Evolutionary conservation across 1,284 basidiomycete genomes (phyloP).

Genomic region (Leccinum variabile): DNA sequence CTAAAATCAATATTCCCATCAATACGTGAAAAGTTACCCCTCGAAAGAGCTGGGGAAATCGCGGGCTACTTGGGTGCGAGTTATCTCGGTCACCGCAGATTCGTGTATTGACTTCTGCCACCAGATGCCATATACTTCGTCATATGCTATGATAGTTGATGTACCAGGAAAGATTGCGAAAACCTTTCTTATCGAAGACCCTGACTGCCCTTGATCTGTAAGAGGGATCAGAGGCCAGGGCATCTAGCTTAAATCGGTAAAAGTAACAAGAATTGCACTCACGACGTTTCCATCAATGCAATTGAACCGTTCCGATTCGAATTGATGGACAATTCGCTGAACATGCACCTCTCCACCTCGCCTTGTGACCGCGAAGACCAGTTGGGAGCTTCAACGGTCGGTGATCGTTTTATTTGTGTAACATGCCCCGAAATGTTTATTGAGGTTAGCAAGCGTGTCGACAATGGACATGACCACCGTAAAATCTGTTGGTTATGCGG

Average conservation of each 20-base stretch:
- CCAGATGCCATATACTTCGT: slow-evolving; percentile 76
- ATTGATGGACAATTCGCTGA: neutral
- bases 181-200: slow-evolving; percentile 4
- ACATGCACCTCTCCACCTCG: neutral
- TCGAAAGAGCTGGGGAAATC: slow-evolving; percentile 59
- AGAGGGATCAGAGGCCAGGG: slow-evolving; percentile 5
- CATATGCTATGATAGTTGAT: slow-evolving; percentile 22
- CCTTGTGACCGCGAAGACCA: neutral
- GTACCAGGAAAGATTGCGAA: neutral
- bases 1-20: neutral
- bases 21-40: neutral
- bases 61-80: slow-evolving; percentile 78
- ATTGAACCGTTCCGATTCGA: neutral
- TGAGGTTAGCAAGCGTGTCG: neutral
- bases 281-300: neutral
- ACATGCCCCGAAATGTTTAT: neutral
- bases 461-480: neutral
- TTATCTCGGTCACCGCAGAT: neutral
- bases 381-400: neutral
- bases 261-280: neutral
- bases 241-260: slow-evolving; percentile 3
- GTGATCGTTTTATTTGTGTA: neutral
- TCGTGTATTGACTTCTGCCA: slow-evolving; percentile 4
- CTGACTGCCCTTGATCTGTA: slow-evolving; percentile 6
- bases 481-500: neutral